Percentiles rank a stretch among this genome's conserved stretches.
Conservation (phyloP, 805 yeast species). For the Yamadazyma akitaensis region DNA sequence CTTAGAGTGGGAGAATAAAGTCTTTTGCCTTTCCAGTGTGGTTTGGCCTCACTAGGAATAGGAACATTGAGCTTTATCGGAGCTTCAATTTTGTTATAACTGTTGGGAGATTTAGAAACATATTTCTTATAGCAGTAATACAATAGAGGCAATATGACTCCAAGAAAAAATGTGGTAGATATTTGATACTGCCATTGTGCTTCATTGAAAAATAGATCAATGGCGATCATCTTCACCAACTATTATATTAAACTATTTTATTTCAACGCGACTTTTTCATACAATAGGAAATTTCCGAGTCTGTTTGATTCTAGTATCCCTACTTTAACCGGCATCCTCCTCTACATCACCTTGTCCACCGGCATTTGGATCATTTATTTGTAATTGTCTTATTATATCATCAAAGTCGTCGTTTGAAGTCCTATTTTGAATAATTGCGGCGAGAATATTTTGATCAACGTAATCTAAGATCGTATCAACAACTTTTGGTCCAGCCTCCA, state of each 20-base stretch:
- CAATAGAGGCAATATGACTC: conserved; percentile 35
- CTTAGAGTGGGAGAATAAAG: conserved; percentile 56
- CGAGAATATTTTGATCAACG: conserved; percentile 46
- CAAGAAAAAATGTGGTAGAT: conserved; percentile 40
- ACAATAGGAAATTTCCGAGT: not conserved
- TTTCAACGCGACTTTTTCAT: conserved; percentile 5
- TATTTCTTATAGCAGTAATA: conserved; percentile 35
- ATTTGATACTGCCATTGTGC: conserved; percentile 46
- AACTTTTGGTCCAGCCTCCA: conserved; percentile 14
- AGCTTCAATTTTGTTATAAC: conserved; percentile 41
- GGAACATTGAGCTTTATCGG: conserved; percentile 50
- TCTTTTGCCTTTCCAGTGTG: conserved; percentile 90
- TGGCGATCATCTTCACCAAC: conserved; percentile 33
- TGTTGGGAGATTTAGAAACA: conserved; percentile 35
- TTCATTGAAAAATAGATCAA: conserved; percentile 37
- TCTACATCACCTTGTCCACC: conserved; percentile 1
- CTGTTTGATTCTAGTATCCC: not conserved
- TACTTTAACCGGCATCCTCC: not conserved
- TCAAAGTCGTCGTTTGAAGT: conserved; percentile 26
- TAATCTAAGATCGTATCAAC: conserved; percentile 38
- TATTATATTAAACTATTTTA: conserved; percentile 1
- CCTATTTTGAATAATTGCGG: conserved; percentile 38
- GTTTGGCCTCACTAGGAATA: conserved; percentile 73
- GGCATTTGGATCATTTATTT: conserved; percentile 2
- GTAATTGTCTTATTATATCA: conserved; percentile 21